Evolutionary conservation across 352 stramenopile genomes (phyloP).

Genomic region (Globisporangium orthogonon): DNA sequence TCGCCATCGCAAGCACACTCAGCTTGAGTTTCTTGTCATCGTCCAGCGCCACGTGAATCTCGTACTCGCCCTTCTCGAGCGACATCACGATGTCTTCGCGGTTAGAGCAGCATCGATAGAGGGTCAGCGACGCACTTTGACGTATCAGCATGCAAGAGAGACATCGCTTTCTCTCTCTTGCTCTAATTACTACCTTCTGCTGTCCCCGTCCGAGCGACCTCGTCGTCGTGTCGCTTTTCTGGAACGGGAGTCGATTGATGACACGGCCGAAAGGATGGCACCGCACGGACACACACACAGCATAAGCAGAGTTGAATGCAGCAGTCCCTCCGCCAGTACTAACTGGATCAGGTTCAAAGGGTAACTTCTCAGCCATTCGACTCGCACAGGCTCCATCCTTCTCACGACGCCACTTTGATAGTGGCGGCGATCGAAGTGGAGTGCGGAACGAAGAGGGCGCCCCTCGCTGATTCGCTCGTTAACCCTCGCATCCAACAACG

Average conservation of each 20-base stretch:
- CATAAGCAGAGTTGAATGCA: constrained; percentile 17
- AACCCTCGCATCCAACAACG: constrained; percentile 5
- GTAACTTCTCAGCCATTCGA: constrained; percentile 52
- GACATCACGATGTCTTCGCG: constrained; percentile 9
- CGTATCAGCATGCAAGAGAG: not conserved
- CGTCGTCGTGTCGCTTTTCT: not conserved
- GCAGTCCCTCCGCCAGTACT: constrained; percentile 56
- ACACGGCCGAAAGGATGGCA: not conserved
- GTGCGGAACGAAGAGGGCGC: constrained; percentile 26
- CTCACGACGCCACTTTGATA: not conserved
- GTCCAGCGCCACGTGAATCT: constrained; percentile 13
- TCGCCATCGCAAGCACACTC: not conserved
- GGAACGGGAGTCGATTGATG: not conserved
- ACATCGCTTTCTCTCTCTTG: not conserved
- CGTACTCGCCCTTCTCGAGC: constrained; percentile 16
- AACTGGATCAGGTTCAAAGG: constrained; percentile 64
- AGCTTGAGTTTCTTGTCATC: not conserved
- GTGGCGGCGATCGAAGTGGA: not conserved
- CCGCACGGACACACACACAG: constrained; percentile 22
- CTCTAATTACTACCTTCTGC: not conserved
- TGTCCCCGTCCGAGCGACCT: not conserved
- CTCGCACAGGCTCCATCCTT: not conserved
- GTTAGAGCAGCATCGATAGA: not conserved
- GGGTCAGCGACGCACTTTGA: not conserved
- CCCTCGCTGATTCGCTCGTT: constrained; percentile 42